Percentiles rank a stretch among this genome's conserved stretches.
Conservation (phyloP, 2,329 filamentous ascomycete genomes). For the Aphanocladium album region DNA sequence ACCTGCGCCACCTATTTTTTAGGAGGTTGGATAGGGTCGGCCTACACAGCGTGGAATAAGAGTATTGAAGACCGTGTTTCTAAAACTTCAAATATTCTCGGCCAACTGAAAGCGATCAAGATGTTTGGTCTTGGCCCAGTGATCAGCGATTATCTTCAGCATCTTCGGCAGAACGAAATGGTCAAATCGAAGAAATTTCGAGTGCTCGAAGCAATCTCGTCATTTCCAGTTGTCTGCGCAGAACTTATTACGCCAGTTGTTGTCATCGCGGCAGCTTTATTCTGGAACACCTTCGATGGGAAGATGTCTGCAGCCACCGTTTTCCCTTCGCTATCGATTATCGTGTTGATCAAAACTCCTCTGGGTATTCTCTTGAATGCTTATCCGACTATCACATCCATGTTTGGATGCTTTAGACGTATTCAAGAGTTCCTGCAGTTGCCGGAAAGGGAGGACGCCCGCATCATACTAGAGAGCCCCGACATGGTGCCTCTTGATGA, state of each 20-base stretch:
- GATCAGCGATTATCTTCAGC: neutral
- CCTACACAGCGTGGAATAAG: neutral
- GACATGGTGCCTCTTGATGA: neutral
- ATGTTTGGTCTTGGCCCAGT: conserved; percentile 8
- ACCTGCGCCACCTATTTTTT: neutral
- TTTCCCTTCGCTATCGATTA: neutral
- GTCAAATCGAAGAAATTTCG: neutral
- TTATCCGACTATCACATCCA: neutral
- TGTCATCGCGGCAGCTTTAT: conserved; percentile 1
- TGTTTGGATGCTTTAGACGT: neutral
- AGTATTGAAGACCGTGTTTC: neutral
- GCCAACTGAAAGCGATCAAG: conserved; percentile 5
- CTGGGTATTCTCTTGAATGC: neutral
- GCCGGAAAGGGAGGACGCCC: neutral
- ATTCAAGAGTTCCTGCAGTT: neutral
- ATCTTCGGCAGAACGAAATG: neutral
- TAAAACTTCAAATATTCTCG: neutral
- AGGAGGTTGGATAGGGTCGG: neutral
- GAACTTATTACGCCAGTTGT: neutral
- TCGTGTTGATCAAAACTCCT: neutral
- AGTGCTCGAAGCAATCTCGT: neutral
- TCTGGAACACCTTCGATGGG: neutral
- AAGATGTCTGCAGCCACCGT: neutral
- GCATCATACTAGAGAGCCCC: neutral
- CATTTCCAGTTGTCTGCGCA: neutral